phyloP scores from a whole-genome alignment of 495 filamentous ascomycete species.

The Lepraria neglecta region DNA sequence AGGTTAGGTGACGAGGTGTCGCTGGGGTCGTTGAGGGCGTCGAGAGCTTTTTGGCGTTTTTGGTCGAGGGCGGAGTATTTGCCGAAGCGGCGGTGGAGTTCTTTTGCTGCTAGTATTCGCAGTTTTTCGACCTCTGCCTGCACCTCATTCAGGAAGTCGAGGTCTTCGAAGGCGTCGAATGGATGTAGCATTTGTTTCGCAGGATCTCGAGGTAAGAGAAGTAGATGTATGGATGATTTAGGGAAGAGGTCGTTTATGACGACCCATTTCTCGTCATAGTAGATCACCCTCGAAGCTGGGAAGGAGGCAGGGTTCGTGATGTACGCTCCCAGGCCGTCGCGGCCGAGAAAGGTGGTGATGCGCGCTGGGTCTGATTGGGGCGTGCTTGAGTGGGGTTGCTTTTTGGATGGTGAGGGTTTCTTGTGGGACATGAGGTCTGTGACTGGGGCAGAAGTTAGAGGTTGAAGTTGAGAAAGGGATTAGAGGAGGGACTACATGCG shows the following conservation, averaged over 20 bases:
- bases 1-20: conserved; percentile 38
- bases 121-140: conserved; percentile 54
- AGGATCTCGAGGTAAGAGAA: conserved; percentile 72
- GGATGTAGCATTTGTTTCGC: conserved; percentile 60
- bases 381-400: conserved; percentile 30
- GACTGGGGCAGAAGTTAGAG: conserved; percentile 40
- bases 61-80: conserved; percentile 55
- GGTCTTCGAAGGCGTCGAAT: conserved; percentile 69
- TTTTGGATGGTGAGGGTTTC: conserved; percentile 25
- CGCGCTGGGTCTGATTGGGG: conserved; percentile 30
- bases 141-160: conserved; percentile 61
- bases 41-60: conserved; percentile 50
- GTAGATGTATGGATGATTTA: conserved; percentile 76
- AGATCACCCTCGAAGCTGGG: conserved; percentile 57
- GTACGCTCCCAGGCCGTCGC: conserved; percentile 66
- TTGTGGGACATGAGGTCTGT: conserved; percentile 62
- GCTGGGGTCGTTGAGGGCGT: conserved; percentile 42
- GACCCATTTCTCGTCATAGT: conserved; percentile 64
- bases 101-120: conserved; percentile 58
- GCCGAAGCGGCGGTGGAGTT: conserved; percentile 68
- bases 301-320: conserved; percentile 60
- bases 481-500: conserved; percentile 36
- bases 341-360: conserved; percentile 37
- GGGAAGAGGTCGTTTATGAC: conserved; percentile 78
- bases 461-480: not conserved